These are phyloP conservation scores for Gracilaria vermiculophylla DNA, from an alignment of 23 red algal species.

Conservation along the genomic window DNA sequence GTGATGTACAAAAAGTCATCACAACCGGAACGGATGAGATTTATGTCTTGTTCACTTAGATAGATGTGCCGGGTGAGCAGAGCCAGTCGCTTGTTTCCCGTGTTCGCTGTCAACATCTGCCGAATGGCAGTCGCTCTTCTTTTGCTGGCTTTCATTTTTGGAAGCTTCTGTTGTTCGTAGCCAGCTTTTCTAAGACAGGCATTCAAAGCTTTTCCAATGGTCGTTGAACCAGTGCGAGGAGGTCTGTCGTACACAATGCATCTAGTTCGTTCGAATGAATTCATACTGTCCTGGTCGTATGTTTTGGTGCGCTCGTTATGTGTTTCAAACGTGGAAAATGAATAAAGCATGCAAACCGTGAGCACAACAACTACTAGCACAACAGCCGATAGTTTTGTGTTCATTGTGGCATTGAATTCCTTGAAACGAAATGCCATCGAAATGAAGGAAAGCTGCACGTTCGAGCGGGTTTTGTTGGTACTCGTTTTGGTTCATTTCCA, in stretches of 20 bases:
- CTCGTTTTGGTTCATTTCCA: too few relatives aligned
- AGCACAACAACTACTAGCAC: too few relatives aligned
- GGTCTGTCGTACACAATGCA: constrained; percentile 42
- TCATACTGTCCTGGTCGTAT: too few relatives aligned
- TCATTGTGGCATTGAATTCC: too few relatives aligned
- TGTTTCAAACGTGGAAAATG: too few relatives aligned
- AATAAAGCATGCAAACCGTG: too few relatives aligned
- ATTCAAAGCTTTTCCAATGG: not conserved
- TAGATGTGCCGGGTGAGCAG: constrained; percentile 4
- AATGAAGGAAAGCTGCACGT: too few relatives aligned
- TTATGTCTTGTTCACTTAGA: not conserved
- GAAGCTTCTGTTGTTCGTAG: not conserved
- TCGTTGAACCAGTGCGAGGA: constrained; percentile 26
- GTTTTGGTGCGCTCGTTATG: too few relatives aligned
- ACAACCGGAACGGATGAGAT: not conserved
- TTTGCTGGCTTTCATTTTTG: not conserved
- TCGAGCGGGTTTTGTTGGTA: too few relatives aligned
- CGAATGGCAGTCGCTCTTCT: not conserved
- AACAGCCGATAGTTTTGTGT: too few relatives aligned
- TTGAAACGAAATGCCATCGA: too few relatives aligned
- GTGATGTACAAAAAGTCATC: constrained; percentile 10
- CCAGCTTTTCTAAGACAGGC: not conserved
- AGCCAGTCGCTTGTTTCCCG: not conserved
- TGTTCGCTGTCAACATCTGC: not conserved
- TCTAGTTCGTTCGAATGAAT: too few relatives aligned